Evolutionary conservation across 139 green algal species (phyloP).

Genomic region (Medakamo hakoo): DNA sequence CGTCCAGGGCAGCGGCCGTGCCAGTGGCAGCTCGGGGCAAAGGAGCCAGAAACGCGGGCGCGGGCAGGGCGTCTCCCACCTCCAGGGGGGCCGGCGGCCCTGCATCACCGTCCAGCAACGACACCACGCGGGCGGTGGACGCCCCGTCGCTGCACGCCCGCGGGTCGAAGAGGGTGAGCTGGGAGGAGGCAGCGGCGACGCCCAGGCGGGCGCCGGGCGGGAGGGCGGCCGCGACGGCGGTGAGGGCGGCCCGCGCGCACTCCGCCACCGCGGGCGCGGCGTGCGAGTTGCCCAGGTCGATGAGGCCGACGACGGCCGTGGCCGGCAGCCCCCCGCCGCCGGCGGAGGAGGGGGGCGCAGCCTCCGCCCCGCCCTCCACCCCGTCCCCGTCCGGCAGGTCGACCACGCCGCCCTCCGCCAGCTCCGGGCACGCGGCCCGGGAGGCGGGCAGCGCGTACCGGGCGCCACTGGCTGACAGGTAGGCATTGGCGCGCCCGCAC

Average conservation of each 20-base stretch:
- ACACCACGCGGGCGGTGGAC: not conserved
- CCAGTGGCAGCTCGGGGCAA: not conserved
- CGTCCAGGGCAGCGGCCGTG: too few species aligned
- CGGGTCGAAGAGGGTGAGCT: not conserved
- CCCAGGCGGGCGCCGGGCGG: not conserved
- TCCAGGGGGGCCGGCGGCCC: not conserved
- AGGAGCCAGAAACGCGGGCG: not conserved
- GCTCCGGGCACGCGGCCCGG: not conserved
- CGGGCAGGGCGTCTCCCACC: not conserved
- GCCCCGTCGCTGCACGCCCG: not conserved
- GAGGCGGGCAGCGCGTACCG: not conserved
- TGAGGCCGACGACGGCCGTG: too few species aligned
- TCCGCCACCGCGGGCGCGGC: too few species aligned
- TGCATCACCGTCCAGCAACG: not conserved
- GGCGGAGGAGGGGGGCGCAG: not conserved
- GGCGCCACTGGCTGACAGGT: not conserved
- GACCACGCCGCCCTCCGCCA: not conserved
- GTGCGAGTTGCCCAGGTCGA: too few species aligned
- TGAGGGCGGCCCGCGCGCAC: not conserved
- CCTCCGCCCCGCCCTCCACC: not conserved
- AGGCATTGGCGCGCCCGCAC: not conserved
- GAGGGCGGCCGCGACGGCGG: not conserved
- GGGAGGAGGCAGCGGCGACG: not conserved
- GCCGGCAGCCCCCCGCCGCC: not conserved
- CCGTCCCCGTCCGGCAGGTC: not conserved